Conservation (phyloP, 257 asterid genomes). For the Ajuga chamaepitys region DNA sequence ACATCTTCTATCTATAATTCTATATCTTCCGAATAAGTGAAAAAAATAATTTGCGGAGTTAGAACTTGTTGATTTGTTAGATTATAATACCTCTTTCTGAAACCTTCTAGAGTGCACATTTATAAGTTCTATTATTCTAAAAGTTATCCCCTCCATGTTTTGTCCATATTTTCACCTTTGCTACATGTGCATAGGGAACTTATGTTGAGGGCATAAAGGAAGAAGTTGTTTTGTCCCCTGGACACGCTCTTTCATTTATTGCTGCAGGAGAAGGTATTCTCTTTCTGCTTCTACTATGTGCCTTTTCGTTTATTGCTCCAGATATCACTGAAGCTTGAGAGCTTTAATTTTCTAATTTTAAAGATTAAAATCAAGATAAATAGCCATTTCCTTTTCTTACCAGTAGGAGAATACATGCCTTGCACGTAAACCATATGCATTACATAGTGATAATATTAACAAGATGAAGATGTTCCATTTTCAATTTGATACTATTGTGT, state of each 20-base stretch:
- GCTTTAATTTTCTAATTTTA: too few species aligned
- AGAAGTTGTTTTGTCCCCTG: constrained; percentile 98
- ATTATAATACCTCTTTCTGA: neutral
- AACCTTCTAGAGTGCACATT: neutral
- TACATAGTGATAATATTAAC: neutral
- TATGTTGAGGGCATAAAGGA: constrained; percentile 99
- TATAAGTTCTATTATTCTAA: neutral
- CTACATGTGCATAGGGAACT: constrained; percentile 63
- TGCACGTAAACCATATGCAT: neutral
- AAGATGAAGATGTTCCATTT: neutral
- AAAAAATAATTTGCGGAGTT: neutral
- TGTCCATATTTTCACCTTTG: constrained; percentile 16
- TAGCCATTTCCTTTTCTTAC: neutral
- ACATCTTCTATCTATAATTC: neutral
- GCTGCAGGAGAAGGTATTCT: constrained; percentile 97
- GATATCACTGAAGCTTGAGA: neutral
- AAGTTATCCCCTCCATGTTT: neutral
- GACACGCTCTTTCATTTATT: constrained; percentile 97
- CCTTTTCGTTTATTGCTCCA: neutral
- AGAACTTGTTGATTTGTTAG: neutral
- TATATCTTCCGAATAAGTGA: neutral
- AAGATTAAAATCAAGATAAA: too few species aligned
- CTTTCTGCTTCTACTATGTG: constrained; percentile 2
- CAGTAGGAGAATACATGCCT: neutral
- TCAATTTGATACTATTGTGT: neutral